phyloP scores from a whole-genome alignment of 2,329 filamentous ascomycete genomes.

The Chlorencoelia australis region DNA sequence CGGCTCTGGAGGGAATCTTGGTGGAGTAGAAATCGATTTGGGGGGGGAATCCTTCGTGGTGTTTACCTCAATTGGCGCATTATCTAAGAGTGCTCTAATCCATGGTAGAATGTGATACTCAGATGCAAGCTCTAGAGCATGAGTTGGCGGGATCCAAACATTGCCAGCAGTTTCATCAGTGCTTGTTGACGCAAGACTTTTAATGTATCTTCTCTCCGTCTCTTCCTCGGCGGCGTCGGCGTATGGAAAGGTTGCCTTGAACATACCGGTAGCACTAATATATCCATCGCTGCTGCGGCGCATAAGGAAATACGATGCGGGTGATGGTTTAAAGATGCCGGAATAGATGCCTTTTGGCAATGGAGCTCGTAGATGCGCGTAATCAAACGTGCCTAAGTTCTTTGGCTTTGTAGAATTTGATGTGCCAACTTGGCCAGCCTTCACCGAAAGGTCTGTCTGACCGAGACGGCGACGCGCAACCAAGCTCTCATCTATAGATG shows the following conservation, averaged over 20 bases:
- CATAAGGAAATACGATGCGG: slow-evolving; percentile 96
- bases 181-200: slow-evolving; percentile 70
- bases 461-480: slow-evolving; percentile 79
- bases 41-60: slow-evolving; percentile 37
- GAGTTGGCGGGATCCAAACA: slow-evolving; percentile 81
- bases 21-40: slow-evolving; percentile 72
- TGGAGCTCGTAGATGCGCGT: slow-evolving; percentile 87
- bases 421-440: slow-evolving; percentile 62
- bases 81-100: slow-evolving; percentile 87
- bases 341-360: slow-evolving; percentile 85
- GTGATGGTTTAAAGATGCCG: slow-evolving; percentile 78
- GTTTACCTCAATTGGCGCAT: slow-evolving; percentile 58
- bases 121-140: slow-evolving; percentile 71
- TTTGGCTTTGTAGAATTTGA: slow-evolving; percentile 62
- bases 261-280: slow-evolving; percentile 83
- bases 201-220: slow-evolving; percentile 72
- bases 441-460: slow-evolving; percentile 81
- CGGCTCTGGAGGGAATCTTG: slow-evolving; percentile 41
- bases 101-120: slow-evolving; percentile 81
- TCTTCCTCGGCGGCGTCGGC: slow-evolving; percentile 64
- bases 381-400: slow-evolving; percentile 80
- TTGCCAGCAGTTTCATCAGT: slow-evolving; percentile 91
- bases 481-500: slow-evolving; percentile 20
- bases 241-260: slow-evolving; percentile 81
- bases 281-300: slow-evolving; percentile 77